Base-by-base conservation (phyloP, 148 eudicot species). In the Amaranthus cruentus region DNA sequence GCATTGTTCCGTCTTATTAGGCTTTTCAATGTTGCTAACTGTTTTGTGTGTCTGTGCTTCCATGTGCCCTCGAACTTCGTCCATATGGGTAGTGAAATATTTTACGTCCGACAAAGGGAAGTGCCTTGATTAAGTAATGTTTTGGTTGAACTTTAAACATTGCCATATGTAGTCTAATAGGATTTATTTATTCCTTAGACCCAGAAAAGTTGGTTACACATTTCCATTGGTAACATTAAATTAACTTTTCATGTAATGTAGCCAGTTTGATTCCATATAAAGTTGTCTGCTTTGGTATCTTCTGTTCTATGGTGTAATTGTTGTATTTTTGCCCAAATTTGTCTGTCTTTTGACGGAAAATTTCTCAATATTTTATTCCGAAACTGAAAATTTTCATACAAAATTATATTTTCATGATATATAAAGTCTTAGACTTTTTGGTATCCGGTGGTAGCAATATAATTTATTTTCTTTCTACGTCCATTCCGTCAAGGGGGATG, bases 131-230 rank as follows among this genome's bases (percentile, higher is more conserved):
- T 64, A 28, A 46, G n/a, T 44, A 9, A 48, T 14, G 43, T 56
- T 55, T 71, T 54, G 14, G 69, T 12, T 71, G 47, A 10, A 28
- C 38, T 28, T 28, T 28, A 28, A 28, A 56, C 55, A 47, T 62
- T n/a, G 47, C 58, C 6, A 9, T 53, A 62, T 62, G 48, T 42
- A 54, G 38, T 13, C 48, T 15, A 43, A 56, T 55, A 46, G 56
- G 52, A 48, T 57, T 56, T 66, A 49, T 64, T 9, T 43, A 50
- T 15, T n/a, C 38, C 38, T 21, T 46, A 42, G 3, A 10, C 21
- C 76, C 79, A 44, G 66, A 49, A 72, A 65, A 56, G 3, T 58
- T 60, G 80, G 80, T 38, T 28, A 28, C 38, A 28, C 38, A 28
- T 28, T 28, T 54, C 3, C 66, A 7, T 46, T 73, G 53, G 55